Evolutionary conservation across 306 rosid species (phyloP), one percentile per base, ranked within the genome.

Genomic region (Rubus parviflorus): DNA sequence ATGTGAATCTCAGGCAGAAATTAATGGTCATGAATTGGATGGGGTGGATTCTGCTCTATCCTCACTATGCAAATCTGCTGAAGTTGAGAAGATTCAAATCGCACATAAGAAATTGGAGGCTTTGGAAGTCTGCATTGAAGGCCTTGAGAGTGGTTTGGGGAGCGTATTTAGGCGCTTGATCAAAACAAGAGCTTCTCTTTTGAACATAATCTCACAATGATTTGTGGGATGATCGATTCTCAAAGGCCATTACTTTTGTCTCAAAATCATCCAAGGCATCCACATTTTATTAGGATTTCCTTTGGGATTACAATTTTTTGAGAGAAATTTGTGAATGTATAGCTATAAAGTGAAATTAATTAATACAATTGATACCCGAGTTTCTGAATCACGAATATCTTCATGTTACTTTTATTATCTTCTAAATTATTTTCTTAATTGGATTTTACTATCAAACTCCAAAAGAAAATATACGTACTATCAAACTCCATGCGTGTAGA

Each of bases 181-280:
- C 5, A 93, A 82, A 68, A 78, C 85, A 0, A 93, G 98, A 83
- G 77, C 88, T 63, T 78, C 72, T 7, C 88, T 93, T 69, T 79
- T 89, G 80, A 93, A 91, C 84, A 83, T 83, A 73, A 67, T 86
- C 68, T 84, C 92, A 61, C 89, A 83, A 60, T 89, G 12, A 60
- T 41, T 83, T 13, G 64, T 47, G 41, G 20, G 12, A 12, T 30
- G 35, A 30, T 42, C 46, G 46, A 42, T 17, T 52, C 6, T 41
- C 4, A 9, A n/a, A 23, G 47, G 8, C 48, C 74, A 25, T 11
- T 37, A 63, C 2, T 19, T 77, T 76, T 70, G 65, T 22, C 19
- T 63, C 23, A 37, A 47, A 70, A 82, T 48, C 68, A 82, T 77
- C 42, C 42, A 48, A 78, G 71, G 77, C 79, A 71, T 85, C 88